A percentile compares a stretch with the other conserved stretches of the same genome.
Conservation (phyloP, 371 early-diverging fungal species). For the Mucor piriformis region DNA sequence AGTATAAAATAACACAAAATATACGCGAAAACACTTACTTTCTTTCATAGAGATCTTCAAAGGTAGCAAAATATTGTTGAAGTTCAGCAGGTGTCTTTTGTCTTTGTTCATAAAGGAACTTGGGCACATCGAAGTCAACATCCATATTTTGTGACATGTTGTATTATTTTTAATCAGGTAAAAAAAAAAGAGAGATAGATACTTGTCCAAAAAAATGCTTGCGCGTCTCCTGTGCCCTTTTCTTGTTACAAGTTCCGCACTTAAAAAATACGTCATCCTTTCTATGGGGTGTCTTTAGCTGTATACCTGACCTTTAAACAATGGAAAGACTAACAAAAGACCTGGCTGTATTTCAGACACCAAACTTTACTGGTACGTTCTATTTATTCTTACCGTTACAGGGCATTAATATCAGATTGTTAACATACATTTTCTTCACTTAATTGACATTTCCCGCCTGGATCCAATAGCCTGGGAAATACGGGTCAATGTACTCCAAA, state of each 20-base stretch:
- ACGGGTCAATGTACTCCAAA: too few species aligned
- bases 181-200: conserved; percentile 7
- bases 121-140: conserved; percentile 79
- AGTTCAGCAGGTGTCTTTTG: conserved; percentile 71
- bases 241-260: neutral
- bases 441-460: too few species aligned
- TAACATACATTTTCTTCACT: too few species aligned
- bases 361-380: too few species aligned
- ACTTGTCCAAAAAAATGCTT: too few species aligned
- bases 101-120: conserved; percentile 71
- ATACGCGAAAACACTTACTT: conserved; percentile 67
- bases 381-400: too few species aligned
- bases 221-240: conserved; percentile 2
- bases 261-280: neutral
- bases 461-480: too few species aligned
- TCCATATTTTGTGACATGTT: conserved; percentile 70
- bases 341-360: too few species aligned
- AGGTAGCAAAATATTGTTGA: conserved; percentile 72
- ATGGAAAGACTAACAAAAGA: too few species aligned
- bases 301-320: too few species aligned
- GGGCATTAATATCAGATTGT: too few species aligned
- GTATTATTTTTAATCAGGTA: neutral
- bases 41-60: conserved; percentile 90
- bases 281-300: neutral
- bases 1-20: neutral